Evolutionary conservation across 2,329 filamentous ascomycete species (phyloP), one percentile per base, ranked within the genome.

Genomic region (Talaromyces sp.): DNA sequence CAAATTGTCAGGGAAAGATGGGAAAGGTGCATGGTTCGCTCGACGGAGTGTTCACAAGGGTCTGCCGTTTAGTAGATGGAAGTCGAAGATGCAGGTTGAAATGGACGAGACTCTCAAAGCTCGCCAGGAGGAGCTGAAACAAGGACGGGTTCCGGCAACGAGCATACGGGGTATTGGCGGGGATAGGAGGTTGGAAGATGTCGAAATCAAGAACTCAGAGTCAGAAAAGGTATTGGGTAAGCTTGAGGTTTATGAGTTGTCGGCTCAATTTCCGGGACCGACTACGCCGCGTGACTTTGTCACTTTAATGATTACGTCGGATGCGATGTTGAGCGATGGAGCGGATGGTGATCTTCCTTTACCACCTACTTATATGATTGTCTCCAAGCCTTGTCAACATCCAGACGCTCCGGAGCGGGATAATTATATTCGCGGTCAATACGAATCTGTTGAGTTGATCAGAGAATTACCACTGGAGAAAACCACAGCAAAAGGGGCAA

Each of bases 401-500:
- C 88, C 89, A 0, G 87, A 92, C 66, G 89, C 90, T 38, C 88
- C 89, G 22, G 84, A 85, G 13, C 84, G 89, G 10, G 80, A 86
- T 66, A 91, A 91, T 17, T 94, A 89, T 74, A 91, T 97, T 58
- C 85, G 92, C 47, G 94, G 93, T 2, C 84, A 89, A 68, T 98
- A 97, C 73, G 93, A 97, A 80, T 96, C 91, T 1, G 90, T 97
- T 17, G 94, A 98, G 77, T 84, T 97, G 69, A 93, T 97, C 65
- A 85, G 93, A 59, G 93, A 98, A 77, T 85, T 97, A 15, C 59
- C 64, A 19, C 51, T 36, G 13, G 36, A 58, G 19, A 58, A 45
- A 13, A 45, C 49, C 8, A 27, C 61, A 19, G 38, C 51, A 58
- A 43, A 8, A 34, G 29, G 2, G 19, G 5, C 31, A 13, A 22